Evolutionary conservation across 768 basidiomycete genomes (phyloP).

Genomic region (Pholiota molesta): DNA sequence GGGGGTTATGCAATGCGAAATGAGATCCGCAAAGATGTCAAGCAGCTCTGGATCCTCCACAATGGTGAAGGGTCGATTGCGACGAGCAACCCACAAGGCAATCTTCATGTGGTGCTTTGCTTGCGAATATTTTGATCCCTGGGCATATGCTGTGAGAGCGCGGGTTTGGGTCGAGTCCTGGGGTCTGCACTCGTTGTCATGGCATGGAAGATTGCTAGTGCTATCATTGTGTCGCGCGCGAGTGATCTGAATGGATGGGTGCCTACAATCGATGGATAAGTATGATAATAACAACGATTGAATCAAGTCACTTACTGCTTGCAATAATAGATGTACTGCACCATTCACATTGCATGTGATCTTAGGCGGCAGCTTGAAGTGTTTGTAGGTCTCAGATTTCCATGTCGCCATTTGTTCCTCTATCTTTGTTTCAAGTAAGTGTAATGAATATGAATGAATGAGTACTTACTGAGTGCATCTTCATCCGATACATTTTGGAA

Average conservation of each 20-base stretch:
- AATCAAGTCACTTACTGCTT: too few relatives aligned
- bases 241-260: conserved; percentile 11
- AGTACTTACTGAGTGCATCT: too few relatives aligned
- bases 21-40: conserved; percentile 26
- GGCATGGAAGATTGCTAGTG: conserved; percentile 23
- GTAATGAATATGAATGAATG: too few relatives aligned
- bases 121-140: conserved; percentile 21
- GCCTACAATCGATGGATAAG: too few relatives aligned
- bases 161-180: conserved; percentile 8
- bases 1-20: conserved; percentile 35
- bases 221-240: conserved; percentile 24
- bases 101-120: conserved; percentile 27
- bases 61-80: conserved; percentile 34
- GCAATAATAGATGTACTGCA: too few relatives aligned
- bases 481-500: too few relatives aligned
- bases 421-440: too few relatives aligned
- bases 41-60: conserved; percentile 31
- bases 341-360: too few relatives aligned
- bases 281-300: too few relatives aligned
- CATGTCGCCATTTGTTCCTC: too few relatives aligned
- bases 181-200: conserved; percentile 17
- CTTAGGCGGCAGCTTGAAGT: too few relatives aligned
- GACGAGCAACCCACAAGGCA: conserved; percentile 40
- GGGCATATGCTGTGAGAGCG: conserved; percentile 8
- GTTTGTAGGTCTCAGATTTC: too few relatives aligned